Percentiles rank a stretch among this genome's conserved stretches.
These are phyloP conservation scores for Brassica rapa DNA, from an alignment of 345 rosid genomes.

Conservation along the genomic window DNA sequence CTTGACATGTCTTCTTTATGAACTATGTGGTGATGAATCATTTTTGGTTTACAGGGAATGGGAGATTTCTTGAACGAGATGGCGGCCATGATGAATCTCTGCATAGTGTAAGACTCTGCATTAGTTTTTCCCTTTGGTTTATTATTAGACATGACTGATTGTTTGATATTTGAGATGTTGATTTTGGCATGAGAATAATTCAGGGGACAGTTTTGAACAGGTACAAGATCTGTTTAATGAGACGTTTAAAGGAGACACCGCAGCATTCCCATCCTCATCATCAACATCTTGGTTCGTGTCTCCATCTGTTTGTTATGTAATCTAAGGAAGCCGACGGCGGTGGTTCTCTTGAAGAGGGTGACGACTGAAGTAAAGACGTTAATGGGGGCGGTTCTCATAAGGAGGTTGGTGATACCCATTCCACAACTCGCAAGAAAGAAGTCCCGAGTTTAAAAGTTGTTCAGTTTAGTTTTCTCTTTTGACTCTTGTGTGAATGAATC, in stretches of 20 bases:
- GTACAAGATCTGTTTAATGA: not conserved
- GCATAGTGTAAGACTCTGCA: not conserved
- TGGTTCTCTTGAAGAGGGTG: constrained; percentile 31
- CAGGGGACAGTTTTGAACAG: not conserved
- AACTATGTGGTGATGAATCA: not conserved
- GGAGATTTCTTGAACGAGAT: not conserved
- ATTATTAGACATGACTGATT: not conserved
- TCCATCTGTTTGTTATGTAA: not conserved
- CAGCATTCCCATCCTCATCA: not conserved
- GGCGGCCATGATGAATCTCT: not conserved
- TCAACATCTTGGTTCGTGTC: not conserved
- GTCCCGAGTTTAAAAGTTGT: constrained; percentile 85
- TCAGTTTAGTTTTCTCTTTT: not conserved
- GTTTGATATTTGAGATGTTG: not conserved
- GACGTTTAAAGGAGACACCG: not conserved
- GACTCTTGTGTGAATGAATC: not conserved
- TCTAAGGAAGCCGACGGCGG: not conserved
- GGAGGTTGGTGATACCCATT: constrained; percentile 36
- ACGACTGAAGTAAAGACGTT: constrained; percentile 34
- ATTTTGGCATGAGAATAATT: not conserved
- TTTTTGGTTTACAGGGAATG: not conserved
- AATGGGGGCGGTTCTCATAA: constrained; percentile 25
- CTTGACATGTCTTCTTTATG: not conserved
- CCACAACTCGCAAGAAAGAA: constrained; percentile 52
- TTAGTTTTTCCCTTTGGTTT: not conserved